Evolutionary conservation across 176 grass and related monocot genomes (phyloP), one percentile per base, ranked within the genome.

Genomic region (Ananas comosus): DNA sequence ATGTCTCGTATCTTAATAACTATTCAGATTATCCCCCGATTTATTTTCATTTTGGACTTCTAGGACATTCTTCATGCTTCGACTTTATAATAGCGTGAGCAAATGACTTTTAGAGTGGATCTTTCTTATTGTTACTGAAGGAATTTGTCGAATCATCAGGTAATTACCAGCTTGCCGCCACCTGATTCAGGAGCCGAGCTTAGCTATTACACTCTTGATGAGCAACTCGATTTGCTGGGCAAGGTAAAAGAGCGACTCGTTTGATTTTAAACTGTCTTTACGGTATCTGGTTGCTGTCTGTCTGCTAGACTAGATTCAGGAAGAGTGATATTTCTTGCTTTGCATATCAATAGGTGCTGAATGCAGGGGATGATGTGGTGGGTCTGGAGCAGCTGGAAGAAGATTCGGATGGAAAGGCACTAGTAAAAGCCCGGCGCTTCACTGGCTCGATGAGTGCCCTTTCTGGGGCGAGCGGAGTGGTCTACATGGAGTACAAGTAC

Each of bases 401-500:
- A 72, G 94, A 97, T 85, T 83, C 84, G 48, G 94, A 97, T 66
- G 94, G 89, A 50, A 97, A 92, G 72, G 87, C 94, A 49, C 72
- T 85, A 2, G 51, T 85, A 67, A 97, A 75, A 66, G 87, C 86
- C 61, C 74, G 70, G 13, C 88, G 94, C 64, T 87, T 70, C 68
- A 70, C 79, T 50, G 87, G 84, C 57, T 83, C 87, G 27, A 92
- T 97, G 94, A 92, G 94, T 25, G 70, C 82, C 63, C 83, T 83
- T 53, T 92, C 94, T 64, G 89, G 89, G 72, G 86, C 94, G 1
- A 76, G 70, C 14, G 94, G 94, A 70, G 86, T 90, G 82, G 68
- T 92, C 61, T 97, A 97, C 80, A 88, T 92, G 80, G 89, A 97
- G 61, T 97, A 90, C 82, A 92, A 65, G 94, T 97, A 80, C 12